These are phyloP conservation scores for Cubamyces sp. DNA, from an alignment of 768 basidiomycete species.

Conservation along the genomic window DNA sequence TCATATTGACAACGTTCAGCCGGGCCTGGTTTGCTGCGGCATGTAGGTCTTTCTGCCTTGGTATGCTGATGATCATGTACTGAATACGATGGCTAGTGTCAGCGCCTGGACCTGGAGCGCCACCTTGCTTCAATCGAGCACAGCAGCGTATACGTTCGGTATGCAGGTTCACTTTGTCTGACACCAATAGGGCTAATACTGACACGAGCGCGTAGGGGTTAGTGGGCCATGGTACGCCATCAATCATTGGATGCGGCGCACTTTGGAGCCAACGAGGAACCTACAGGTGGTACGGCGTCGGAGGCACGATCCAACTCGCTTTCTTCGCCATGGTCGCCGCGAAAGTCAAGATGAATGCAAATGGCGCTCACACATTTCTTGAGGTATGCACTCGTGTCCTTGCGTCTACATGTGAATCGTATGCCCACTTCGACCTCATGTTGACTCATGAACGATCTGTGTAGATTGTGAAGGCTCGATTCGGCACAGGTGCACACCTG, in stretches of 20 bases:
- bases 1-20: conserved; percentile 31
- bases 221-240: conserved; percentile 52
- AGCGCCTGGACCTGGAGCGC: conserved; percentile 64
- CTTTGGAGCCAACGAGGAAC: not conserved
- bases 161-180: not conserved
- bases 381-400: conserved; percentile 38
- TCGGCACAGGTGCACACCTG: conserved; percentile 50
- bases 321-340: conserved; percentile 58
- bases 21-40: conserved; percentile 54
- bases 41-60: conserved; percentile 38
- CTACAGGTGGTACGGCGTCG: conserved; percentile 53
- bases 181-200: not conserved
- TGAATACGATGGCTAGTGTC: conserved; percentile 37
- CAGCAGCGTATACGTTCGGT: conserved; percentile 54
- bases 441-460: not conserved
- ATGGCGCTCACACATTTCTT: conserved; percentile 59
- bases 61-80: not conserved
- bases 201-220: conserved; percentile 35
- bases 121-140: conserved; percentile 56
- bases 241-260: not conserved
- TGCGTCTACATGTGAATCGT: not conserved
- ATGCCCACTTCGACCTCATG: not conserved
- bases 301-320: conserved; percentile 56
- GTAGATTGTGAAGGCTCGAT: conserved; percentile 53
- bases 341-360: conserved; percentile 63